Evolutionary conservation across 2,329 filamentous ascomycete genomes (phyloP).

Genomic region (Eutypa lata): DNA sequence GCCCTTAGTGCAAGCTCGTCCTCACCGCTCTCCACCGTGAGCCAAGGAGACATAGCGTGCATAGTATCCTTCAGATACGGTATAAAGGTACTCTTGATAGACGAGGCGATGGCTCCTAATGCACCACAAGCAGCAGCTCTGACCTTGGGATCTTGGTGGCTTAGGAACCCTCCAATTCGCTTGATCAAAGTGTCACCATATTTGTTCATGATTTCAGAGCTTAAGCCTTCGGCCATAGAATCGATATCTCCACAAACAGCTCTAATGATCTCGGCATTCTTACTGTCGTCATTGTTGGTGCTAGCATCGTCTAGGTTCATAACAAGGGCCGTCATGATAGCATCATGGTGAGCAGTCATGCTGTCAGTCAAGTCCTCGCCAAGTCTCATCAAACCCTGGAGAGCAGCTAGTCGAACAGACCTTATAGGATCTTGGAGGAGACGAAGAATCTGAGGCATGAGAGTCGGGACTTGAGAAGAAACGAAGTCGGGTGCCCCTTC

Average conservation of each 20-base stretch:
- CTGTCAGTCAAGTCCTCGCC: slow-evolving; percentile 93
- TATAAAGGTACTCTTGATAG: slow-evolving; percentile 76
- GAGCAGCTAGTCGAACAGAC: slow-evolving; percentile 79
- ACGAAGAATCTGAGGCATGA: slow-evolving; percentile 80
- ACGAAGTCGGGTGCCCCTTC: slow-evolving; percentile 98
- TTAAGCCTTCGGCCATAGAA: slow-evolving; percentile 82
- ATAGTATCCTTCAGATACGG: slow-evolving; percentile 93
- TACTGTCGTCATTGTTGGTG: slow-evolving; percentile 65
- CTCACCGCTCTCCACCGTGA: slow-evolving; percentile 81
- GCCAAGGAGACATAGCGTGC: slow-evolving; percentile 80
- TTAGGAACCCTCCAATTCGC: slow-evolving; percentile 78
- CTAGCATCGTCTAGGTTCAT: slow-evolving; percentile 85
- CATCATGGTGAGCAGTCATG: slow-evolving; percentile 78
- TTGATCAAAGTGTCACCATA: slow-evolving; percentile 83
- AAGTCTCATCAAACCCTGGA: slow-evolving; percentile 83
- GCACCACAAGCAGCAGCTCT: slow-evolving; percentile 88
- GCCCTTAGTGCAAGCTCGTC: slow-evolving; percentile 88
- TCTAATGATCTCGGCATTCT: slow-evolving; percentile 81
- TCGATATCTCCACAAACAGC: slow-evolving; percentile 88
- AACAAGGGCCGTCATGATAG: slow-evolving; percentile 78
- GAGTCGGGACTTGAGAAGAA: slow-evolving; percentile 81
- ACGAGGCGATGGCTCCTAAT: slow-evolving; percentile 84
- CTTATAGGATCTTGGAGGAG: slow-evolving; percentile 81
- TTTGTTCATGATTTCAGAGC: slow-evolving; percentile 73
- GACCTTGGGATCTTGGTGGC: slow-evolving; percentile 81